Evolutionary conservation across 768 basidiomycete species (phyloP).

Genomic region (Suillus subaureus): DNA sequence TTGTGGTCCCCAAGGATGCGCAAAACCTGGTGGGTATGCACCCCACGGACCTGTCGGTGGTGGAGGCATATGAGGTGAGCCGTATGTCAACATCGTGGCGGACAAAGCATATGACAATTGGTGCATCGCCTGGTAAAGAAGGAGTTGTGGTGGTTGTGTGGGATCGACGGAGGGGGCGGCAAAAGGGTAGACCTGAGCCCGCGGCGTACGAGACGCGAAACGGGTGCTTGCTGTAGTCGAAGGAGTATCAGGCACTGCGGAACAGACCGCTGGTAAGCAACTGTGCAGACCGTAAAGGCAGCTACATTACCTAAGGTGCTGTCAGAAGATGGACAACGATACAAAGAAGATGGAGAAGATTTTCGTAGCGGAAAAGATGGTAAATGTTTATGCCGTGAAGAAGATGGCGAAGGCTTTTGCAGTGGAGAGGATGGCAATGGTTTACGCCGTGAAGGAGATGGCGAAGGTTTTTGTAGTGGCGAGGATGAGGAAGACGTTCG

Average conservation of each 20-base stretch:
- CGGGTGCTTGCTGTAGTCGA: constrained; percentile 4
- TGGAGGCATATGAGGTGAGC: constrained; percentile 4
- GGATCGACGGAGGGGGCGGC: constrained; percentile 32
- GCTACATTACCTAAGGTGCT: not conserved
- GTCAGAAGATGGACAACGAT: not conserved
- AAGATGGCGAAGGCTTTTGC: not conserved
- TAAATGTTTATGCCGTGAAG: not conserved
- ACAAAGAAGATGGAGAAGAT: not conserved
- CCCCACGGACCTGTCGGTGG: constrained; percentile 5
- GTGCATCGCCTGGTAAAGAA: constrained; percentile 43
- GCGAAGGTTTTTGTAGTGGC: not conserved
- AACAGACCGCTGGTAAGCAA: not conserved
- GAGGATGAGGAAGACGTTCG: not conserved
- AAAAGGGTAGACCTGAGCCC: constrained; percentile 20
- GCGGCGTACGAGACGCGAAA: not conserved
- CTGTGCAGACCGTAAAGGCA: not conserved
- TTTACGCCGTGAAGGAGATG: constrained; percentile 12
- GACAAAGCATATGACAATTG: constrained; percentile 43
- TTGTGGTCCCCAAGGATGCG: constrained; percentile 24
- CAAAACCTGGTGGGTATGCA: constrained; percentile 19
- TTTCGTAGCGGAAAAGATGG: not conserved
- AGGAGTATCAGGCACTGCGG: not conserved
- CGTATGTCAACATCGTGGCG: constrained; percentile 29
- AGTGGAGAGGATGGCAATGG: not conserved
- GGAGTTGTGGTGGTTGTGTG: constrained; percentile 40